Conservation (phyloP, 352 stramenopile genomes). For the Halophytophthora batemanensis region DNA sequence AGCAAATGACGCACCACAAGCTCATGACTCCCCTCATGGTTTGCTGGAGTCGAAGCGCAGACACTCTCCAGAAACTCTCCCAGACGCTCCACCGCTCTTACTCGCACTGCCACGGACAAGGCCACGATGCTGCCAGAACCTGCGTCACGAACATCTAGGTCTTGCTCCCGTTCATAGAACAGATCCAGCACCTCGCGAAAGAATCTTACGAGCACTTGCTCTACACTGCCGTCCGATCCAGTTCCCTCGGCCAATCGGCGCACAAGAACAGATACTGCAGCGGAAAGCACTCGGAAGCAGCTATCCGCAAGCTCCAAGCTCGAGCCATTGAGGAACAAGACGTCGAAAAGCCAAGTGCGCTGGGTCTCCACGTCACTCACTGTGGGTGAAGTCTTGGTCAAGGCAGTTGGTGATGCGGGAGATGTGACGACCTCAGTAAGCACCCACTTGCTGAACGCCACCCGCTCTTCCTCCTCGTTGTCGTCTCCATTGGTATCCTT, state of each 20-base stretch:
- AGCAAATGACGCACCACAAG: slow-evolving; percentile 17
- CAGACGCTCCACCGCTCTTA: slow-evolving; percentile 20
- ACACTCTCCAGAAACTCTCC: slow-evolving; percentile 27
- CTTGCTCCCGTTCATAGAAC: slow-evolving; percentile 36
- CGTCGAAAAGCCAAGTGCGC: slow-evolving; percentile 63
- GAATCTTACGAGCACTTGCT: slow-evolving; percentile 20
- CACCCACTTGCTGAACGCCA: slow-evolving; percentile 33
- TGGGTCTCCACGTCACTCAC: slow-evolving; percentile 17
- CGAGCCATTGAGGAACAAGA: slow-evolving; percentile 41
- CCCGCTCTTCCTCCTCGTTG: slow-evolving; percentile 8
- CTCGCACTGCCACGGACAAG: slow-evolving; percentile 17
- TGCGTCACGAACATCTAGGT: slow-evolving; percentile 32
- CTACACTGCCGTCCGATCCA: background rate
- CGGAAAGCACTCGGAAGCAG: slow-evolving; percentile 29
- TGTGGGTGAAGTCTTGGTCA: slow-evolving; percentile 2
- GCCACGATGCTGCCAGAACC: slow-evolving; percentile 29
- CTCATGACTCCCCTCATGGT: background rate
- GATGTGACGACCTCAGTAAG: slow-evolving; percentile 19
- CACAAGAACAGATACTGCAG: slow-evolving; percentile 18
- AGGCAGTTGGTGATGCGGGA: no score
- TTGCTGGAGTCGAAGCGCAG: slow-evolving; percentile 4
- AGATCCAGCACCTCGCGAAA: slow-evolving; percentile 29
- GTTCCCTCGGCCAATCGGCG: slow-evolving; percentile 5
- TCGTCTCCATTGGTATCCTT: background rate
- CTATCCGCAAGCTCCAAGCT: slow-evolving; percentile 19